A percentile compares a stretch with the other conserved stretches of the same genome.
Conservation (phyloP, 2,329 filamentous ascomycete species). For the Rosellinia necatrix region DNA sequence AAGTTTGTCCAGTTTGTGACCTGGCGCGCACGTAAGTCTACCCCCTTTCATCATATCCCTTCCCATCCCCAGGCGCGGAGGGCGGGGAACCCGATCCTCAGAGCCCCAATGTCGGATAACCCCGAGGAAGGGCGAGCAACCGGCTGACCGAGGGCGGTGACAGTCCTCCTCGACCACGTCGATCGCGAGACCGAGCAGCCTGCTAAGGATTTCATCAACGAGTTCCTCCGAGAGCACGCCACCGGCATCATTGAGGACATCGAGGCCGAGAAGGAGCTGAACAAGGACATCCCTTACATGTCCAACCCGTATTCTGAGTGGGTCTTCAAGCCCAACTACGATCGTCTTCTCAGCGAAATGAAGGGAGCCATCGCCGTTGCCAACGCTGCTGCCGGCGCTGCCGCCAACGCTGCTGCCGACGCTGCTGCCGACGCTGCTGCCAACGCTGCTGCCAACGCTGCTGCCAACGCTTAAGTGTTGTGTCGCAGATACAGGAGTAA, state of each 20-base stretch:
- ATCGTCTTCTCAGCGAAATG: not conserved
- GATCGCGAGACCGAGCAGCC: not conserved
- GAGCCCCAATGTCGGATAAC: no score
- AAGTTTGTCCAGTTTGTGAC: not conserved
- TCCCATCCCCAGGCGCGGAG: no score
- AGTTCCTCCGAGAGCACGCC: not conserved
- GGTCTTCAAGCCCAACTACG: not conserved
- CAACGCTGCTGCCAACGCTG: no score
- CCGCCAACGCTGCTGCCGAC: no score
- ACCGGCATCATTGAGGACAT: not conserved
- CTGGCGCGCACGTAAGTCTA: not conserved
- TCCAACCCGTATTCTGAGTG: not conserved
- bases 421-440: no score
- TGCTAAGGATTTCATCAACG: not conserved
- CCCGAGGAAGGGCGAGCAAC: no score
- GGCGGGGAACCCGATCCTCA: no score
- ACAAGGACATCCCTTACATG: not conserved
- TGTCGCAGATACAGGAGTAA: no score
- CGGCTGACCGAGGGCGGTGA: no score
- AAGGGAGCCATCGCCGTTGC: not conserved
- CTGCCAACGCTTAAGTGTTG: no score
- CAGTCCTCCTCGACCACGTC: not conserved
- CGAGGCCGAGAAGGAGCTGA: not conserved
- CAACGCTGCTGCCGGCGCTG: no score
- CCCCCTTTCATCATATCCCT: not conserved